Conservation (phyloP, 495 filamentous ascomycete genomes). For the Tuber aestivum region DNA sequence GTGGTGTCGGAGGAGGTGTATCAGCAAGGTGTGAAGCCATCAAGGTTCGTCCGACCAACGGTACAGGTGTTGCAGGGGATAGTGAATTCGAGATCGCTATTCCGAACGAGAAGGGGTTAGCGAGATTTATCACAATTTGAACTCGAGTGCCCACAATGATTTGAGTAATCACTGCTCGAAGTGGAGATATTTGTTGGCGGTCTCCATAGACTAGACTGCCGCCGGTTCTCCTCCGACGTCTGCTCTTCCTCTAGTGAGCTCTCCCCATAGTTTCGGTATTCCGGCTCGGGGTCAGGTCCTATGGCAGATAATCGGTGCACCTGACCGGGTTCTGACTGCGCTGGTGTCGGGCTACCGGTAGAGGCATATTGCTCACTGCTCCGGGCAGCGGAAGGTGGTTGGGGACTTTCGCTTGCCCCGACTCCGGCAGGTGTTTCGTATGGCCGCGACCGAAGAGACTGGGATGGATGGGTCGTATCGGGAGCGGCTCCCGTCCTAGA, state of each 20-base stretch:
- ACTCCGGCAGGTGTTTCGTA: background rate
- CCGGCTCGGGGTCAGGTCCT: background rate
- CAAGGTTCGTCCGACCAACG: background rate
- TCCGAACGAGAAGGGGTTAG: background rate
- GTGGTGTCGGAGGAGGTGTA: background rate
- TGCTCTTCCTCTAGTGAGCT: background rate
- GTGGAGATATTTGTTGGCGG: background rate
- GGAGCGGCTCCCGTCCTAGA: background rate
- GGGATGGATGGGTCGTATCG: background rate
- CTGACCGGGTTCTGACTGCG: background rate
- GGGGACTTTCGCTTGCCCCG: background rate
- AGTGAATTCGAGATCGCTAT: background rate
- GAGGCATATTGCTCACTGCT: background rate
- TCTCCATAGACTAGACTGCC: background rate
- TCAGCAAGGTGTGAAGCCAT: background rate
- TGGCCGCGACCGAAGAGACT: background rate
- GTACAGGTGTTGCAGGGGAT: background rate
- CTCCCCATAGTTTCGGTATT: background rate
- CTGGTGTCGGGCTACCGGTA: background rate
- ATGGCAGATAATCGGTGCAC: background rate
- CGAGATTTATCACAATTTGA: background rate
- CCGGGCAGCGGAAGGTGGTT: background rate
- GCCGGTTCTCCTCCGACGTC: background rate
- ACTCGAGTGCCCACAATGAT: background rate
- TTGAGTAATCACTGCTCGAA: constrained; percentile 1